Percentiles rank a stretch among this genome's conserved stretches.
phyloP scores from a whole-genome alignment of 345 rosid genomes.

The Eucalyptus sp. region DNA sequence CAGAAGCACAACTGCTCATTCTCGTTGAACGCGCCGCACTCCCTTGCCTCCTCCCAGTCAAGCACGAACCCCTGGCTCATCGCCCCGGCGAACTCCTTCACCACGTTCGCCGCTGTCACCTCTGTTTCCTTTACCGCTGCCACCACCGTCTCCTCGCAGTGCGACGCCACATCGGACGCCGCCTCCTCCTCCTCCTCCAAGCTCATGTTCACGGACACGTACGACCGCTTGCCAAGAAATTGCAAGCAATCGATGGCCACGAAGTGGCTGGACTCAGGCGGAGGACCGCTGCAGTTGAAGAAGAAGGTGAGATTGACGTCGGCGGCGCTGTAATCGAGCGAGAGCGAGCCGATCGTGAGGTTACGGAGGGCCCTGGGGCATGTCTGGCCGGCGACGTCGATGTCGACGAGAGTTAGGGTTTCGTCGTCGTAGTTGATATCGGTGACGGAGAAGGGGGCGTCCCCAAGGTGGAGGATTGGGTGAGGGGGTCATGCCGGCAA shows the following conservation, averaged over 20 bases:
- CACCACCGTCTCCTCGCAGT: background rate
- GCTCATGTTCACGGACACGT: background rate
- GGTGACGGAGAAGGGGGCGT: background rate
- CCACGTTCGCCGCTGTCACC: background rate
- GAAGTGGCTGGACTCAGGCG: accelerated
- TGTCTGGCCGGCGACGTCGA: background rate
- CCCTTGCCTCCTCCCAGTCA: background rate
- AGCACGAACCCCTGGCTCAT: background rate
- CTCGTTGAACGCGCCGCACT: background rate
- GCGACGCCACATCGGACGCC: accelerated
- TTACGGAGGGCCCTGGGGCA: conserved; percentile 18
- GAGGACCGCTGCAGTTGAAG: conserved; percentile 1
- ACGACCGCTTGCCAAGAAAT: accelerated
- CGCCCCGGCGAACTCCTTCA: no score
- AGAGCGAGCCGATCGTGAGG: background rate
- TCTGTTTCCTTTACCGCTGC: background rate
- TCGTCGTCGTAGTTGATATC: background rate
- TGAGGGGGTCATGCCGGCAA: background rate
- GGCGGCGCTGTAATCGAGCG: background rate
- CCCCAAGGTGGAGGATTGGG: background rate
- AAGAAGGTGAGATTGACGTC: conserved; percentile 8
- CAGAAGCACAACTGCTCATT: no score
- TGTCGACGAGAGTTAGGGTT: conserved; percentile 3
- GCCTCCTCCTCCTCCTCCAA: background rate
- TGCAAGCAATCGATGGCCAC: background rate